These are phyloP conservation scores for Metarhizium humberi DNA, from an alignment of 2,329 filamentous ascomycete species.

Conservation along the genomic window DNA sequence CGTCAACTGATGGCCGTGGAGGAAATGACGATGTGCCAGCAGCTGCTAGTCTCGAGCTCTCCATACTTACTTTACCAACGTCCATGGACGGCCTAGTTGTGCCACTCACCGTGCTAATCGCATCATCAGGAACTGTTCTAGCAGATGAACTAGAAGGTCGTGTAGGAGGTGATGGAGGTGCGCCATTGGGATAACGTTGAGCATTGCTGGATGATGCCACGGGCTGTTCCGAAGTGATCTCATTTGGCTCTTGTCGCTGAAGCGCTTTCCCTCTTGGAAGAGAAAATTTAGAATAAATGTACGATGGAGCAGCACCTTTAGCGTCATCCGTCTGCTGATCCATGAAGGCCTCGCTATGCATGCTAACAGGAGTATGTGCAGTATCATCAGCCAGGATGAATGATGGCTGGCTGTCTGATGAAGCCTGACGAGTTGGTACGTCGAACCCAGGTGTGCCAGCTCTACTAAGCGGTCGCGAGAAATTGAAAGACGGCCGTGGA, in stretches of 20 bases:
- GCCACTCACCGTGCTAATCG: slow-evolving; percentile 17
- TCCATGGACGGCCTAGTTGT: slow-evolving; percentile 39
- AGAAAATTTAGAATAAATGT: slow-evolving; percentile 77
- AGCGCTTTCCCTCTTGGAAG: slow-evolving; percentile 75
- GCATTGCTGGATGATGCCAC: slow-evolving; percentile 29
- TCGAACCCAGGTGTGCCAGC: slow-evolving; percentile 52
- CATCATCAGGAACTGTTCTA: slow-evolving; percentile 27
- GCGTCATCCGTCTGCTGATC: slow-evolving; percentile 39
- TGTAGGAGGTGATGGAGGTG: slow-evolving; percentile 53
- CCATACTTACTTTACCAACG: slow-evolving; percentile 39
- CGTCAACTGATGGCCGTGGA: slow-evolving; percentile 35
- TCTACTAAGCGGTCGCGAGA: slow-evolving; percentile 81
- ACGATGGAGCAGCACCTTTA: slow-evolving; percentile 54
- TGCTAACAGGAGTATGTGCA: slow-evolving; percentile 60
- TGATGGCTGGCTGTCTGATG: slow-evolving; percentile 58
- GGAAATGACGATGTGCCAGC: slow-evolving; percentile 33
- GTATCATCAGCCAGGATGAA: slow-evolving; percentile 55
- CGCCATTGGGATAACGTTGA: slow-evolving; percentile 31
- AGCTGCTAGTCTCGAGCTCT: slow-evolving; percentile 28
- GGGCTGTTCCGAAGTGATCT: slow-evolving; percentile 49
- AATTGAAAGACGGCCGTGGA: slow-evolving; percentile 77
- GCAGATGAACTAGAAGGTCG: slow-evolving; percentile 49
- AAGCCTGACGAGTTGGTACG: slow-evolving; percentile 51
- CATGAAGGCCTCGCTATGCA: slow-evolving; percentile 60
- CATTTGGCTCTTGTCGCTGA: slow-evolving; percentile 56